A percentile compares a stretch with the other conserved stretches of the same genome.
phyloP scores from a whole-genome alignment of 768 basidiomycete species.

The Paxillus involutus region DNA sequence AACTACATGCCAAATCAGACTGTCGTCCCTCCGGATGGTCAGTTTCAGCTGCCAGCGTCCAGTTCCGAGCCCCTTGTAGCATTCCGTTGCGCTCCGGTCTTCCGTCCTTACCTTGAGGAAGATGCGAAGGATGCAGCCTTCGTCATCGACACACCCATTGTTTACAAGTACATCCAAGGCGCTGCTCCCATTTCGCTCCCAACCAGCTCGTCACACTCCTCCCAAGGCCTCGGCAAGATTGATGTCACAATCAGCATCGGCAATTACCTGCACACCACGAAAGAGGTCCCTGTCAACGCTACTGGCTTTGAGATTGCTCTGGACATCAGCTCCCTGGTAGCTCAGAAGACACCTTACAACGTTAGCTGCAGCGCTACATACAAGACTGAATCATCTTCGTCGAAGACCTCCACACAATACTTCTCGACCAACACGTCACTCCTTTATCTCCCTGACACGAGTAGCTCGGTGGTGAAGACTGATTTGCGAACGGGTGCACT shows the following conservation, averaged over 20 bases:
- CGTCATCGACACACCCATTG: slow-evolving; percentile 40
- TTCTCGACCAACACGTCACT: slow-evolving; percentile 35
- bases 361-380: slow-evolving; percentile 38
- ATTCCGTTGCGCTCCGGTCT: slow-evolving; percentile 45
- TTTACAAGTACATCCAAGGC: slow-evolving; percentile 34
- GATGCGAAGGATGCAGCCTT: slow-evolving; percentile 30
- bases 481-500: slow-evolving; percentile 47
- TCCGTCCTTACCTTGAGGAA: slow-evolving; percentile 47
- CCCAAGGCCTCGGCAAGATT: slow-evolving; percentile 9
- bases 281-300: slow-evolving; percentile 38
- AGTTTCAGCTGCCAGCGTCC: slow-evolving; percentile 37
- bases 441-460: slow-evolving; percentile 41
- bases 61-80: slow-evolving; percentile 41
- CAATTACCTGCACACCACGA: slow-evolving; percentile 18
- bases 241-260: slow-evolving; percentile 32
- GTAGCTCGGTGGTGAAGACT: slow-evolving; percentile 44
- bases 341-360: slow-evolving; percentile 29
- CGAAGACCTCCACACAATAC: slow-evolving; percentile 17
- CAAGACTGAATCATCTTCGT: background rate
- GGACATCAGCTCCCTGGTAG: slow-evolving; percentile 27
- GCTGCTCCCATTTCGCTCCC: slow-evolving; percentile 31
- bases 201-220: background rate
- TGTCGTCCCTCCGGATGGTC: slow-evolving; percentile 45
- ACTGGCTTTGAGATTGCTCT: slow-evolving; percentile 35
- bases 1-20: slow-evolving; percentile 43